phyloP scores from a whole-genome alignment of 2,329 filamentous ascomycete genomes.

The Fusarium solani-melongenae region DNA sequence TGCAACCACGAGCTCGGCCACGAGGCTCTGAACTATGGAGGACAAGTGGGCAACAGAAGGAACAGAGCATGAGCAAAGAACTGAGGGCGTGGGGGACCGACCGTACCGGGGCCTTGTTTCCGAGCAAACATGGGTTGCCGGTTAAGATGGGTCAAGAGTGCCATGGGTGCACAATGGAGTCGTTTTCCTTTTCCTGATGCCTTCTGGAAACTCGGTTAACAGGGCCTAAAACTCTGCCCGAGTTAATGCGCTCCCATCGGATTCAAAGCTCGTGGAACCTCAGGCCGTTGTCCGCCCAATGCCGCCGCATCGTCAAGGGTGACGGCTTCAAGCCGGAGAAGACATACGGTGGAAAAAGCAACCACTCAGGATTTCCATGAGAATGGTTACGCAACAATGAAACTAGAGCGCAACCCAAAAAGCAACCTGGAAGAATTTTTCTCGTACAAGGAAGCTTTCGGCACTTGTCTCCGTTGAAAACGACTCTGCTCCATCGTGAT shows the following conservation, averaged over 20 bases:
- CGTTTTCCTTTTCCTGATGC: slow-evolving; percentile 7
- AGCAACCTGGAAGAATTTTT: background rate
- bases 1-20: slow-evolving; percentile 12
- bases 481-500: background rate
- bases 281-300: slow-evolving; percentile 1
- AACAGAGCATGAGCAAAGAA: slow-evolving; percentile 27
- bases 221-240: slow-evolving; percentile 2
- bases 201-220: slow-evolving; percentile 37
- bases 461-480: background rate
- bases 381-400: slow-evolving; percentile 4
- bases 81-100: slow-evolving; percentile 21
- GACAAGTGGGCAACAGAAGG: background rate
- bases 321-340: background rate
- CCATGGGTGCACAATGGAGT: slow-evolving; percentile 4
- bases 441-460: background rate
- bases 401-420: slow-evolving; percentile 1
- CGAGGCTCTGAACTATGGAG: background rate
- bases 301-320: slow-evolving; percentile 1
- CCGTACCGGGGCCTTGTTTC: slow-evolving; percentile 6
- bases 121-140: slow-evolving; percentile 26
- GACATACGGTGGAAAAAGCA: background rate
- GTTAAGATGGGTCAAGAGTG: background rate
- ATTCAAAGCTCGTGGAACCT: slow-evolving; percentile 9
- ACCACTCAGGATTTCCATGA: background rate
- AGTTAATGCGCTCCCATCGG: background rate